Conservation (phyloP, 2,329 filamentous ascomycete species). For the Cladosporium sp. region DNA sequence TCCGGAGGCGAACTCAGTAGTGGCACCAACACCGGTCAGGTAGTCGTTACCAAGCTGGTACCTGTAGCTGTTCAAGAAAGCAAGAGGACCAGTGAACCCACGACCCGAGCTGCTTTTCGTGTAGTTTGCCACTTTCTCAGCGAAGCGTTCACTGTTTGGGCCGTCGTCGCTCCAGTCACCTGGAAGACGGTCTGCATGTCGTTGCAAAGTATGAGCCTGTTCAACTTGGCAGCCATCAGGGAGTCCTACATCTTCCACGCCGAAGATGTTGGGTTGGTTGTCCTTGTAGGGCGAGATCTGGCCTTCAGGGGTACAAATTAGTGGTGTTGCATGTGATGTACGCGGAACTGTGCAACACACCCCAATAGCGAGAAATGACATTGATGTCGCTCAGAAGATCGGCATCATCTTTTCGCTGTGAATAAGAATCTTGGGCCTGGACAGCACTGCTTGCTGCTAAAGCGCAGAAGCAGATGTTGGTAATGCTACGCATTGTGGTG, state of each 20-base stretch:
- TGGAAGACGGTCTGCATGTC: slow-evolving; percentile 57
- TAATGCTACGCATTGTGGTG: not conserved
- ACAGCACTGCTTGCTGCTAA: slow-evolving; percentile 1
- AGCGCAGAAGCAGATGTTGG: not conserved
- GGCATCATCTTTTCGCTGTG: not conserved
- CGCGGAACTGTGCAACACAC: slow-evolving; percentile 24
- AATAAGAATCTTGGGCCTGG: not conserved
- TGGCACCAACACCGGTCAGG: slow-evolving; percentile 52
- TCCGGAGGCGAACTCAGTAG: slow-evolving; percentile 52
- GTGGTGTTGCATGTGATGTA: not conserved
- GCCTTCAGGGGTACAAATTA: slow-evolving; percentile 17
- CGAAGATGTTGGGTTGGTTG: slow-evolving; percentile 49
- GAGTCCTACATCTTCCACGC: slow-evolving; percentile 49
- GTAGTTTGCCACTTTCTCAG: slow-evolving; percentile 50
- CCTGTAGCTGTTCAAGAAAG: slow-evolving; percentile 55
- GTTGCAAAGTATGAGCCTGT: slow-evolving; percentile 55
- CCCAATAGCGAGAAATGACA: slow-evolving; percentile 45
- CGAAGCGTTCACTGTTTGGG: slow-evolving; percentile 51
- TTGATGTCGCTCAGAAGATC: slow-evolving; percentile 36
- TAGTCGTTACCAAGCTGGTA: slow-evolving; percentile 49
- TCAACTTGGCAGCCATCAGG: slow-evolving; percentile 58
- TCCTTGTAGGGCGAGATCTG: slow-evolving; percentile 51
- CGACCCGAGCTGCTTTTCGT: slow-evolving; percentile 39
- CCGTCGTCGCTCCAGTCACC: slow-evolving; percentile 51
- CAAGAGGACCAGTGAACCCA: slow-evolving; percentile 49